phyloP scores from a whole-genome alignment of 495 filamentous ascomycete species.

The Penicillium angulare region DNA sequence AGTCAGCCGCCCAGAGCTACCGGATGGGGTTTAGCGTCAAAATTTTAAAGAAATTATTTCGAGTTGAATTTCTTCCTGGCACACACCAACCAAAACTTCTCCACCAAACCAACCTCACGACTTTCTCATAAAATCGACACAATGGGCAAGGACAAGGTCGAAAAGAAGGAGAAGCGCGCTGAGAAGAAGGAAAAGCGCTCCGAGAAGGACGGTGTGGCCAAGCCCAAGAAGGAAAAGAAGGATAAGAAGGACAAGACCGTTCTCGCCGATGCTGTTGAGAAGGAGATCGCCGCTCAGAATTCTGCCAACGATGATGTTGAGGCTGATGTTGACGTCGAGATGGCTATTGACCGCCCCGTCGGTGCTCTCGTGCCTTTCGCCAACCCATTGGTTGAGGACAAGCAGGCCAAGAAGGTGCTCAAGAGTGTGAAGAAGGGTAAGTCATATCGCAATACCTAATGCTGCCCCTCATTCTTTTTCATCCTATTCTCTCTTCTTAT shows the following conservation, averaged over 20 bases:
- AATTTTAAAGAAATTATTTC: constrained; percentile 49
- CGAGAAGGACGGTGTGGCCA: constrained; percentile 72
- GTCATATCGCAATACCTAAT: constrained; percentile 10
- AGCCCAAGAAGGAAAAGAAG: constrained; percentile 62
- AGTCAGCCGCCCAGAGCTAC: constrained; percentile 30
- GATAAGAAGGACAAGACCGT: constrained; percentile 70
- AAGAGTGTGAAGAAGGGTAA: constrained; percentile 93
- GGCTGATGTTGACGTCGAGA: constrained; percentile 33
- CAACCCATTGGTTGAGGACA: constrained; percentile 84
- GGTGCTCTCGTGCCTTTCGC: constrained; percentile 92
- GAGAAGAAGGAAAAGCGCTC: constrained; percentile 80
- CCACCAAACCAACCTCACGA: constrained; percentile 15
- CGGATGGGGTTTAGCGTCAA: constrained; percentile 38
- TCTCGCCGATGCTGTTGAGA: constrained; percentile 59
- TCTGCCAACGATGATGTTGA: constrained; percentile 42
- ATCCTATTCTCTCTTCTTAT: too few relatives aligned
- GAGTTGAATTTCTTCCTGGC: constrained; percentile 30
- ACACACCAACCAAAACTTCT: constrained; percentile 22
- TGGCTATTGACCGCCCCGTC: constrained; percentile 54
- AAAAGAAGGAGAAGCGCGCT: constrained; percentile 70
- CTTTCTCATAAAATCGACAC: constrained; percentile 24
- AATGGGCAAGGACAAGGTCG: constrained; percentile 55
- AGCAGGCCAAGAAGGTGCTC: constrained; percentile 86
- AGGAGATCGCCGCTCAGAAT: constrained; percentile 56
- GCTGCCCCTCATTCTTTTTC: too few relatives aligned